Percentiles rank a stretch among this genome's conserved stretches.
Conservation (phyloP, 2,329 filamentous ascomycete species). For the Neofusicoccum sp. region DNA sequence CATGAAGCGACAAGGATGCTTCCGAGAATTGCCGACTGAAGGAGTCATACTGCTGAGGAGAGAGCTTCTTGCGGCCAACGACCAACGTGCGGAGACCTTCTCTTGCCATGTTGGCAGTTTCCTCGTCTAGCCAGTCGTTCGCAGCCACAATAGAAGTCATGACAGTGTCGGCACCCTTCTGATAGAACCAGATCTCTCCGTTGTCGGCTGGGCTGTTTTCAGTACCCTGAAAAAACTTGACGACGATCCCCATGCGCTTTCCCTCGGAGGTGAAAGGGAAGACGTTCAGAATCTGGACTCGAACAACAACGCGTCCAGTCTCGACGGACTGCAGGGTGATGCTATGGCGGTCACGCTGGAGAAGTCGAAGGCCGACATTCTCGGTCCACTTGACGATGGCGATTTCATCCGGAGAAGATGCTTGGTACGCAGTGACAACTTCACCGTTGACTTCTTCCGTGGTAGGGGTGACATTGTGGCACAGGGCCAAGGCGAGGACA, state of each 20-base stretch:
- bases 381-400: slow-evolving; percentile 97
- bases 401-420: slow-evolving; percentile 96
- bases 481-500: slow-evolving; percentile 85
- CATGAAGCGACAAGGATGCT: slow-evolving; percentile 75
- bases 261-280: slow-evolving; percentile 98
- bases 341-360: slow-evolving; percentile 80
- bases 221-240: slow-evolving; percentile 65
- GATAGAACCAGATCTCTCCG: slow-evolving; percentile 95
- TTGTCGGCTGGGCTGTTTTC: slow-evolving; percentile 46
- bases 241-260: slow-evolving; percentile 96
- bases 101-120: slow-evolving; percentile 98
- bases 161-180: slow-evolving; percentile 97
- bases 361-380: slow-evolving; percentile 79
- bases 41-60: slow-evolving; percentile 72
- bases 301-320: slow-evolving; percentile 71
- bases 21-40: slow-evolving; percentile 74
- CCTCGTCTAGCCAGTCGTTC: slow-evolving; percentile 98
- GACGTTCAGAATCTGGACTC: slow-evolving; percentile 84
- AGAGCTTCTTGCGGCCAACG: slow-evolving; percentile 86
- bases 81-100: slow-evolving; percentile 93
- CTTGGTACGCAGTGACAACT: slow-evolving; percentile 82
- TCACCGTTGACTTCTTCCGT: slow-evolving; percentile 78
- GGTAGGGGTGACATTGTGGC: slow-evolving; percentile 95
- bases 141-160: slow-evolving; percentile 94
- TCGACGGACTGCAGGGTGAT: slow-evolving; percentile 80